Conservation (phyloP, 495 filamentous ascomycete species). For the Pyronema domesticum region DNA sequence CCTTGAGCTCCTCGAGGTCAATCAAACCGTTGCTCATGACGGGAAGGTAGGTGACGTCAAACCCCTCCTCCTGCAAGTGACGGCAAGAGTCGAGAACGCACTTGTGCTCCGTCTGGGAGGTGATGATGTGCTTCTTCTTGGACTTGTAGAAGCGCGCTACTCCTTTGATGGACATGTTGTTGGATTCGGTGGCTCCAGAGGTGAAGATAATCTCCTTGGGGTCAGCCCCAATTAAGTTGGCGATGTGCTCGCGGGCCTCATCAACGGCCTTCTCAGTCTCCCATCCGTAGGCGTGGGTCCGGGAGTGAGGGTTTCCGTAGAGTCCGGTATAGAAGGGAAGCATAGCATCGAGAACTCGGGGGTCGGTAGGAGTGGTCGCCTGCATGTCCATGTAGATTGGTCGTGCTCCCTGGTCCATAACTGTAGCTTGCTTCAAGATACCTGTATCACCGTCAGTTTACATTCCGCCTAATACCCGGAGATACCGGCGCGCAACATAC, state of each 20-base stretch:
- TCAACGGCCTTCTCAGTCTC: conserved; percentile 91
- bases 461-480: neutral
- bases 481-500: conserved; percentile 5
- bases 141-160: conserved; percentile 89
- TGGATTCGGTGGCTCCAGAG: conserved; percentile 92
- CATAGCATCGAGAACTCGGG: conserved; percentile 90
- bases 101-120: conserved; percentile 94
- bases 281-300: conserved; percentile 98
- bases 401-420: conserved; percentile 84
- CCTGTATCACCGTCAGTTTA: conserved; percentile 26
- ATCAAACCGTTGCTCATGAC: conserved; percentile 72
- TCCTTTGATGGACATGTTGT: conserved; percentile 99
- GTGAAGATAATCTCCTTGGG: conserved; percentile 98
- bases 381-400: conserved; percentile 99
- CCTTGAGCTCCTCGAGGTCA: conserved; percentile 69
- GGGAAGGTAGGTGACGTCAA: conserved; percentile 85
- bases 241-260: conserved; percentile 64
- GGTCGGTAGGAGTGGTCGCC: conserved; percentile 90
- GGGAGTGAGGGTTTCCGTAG: conserved; percentile 92
- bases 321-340: conserved; percentile 81
- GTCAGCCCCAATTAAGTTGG: conserved; percentile 77
- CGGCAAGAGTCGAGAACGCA: conserved; percentile 94
- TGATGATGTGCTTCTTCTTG: conserved; percentile 98
- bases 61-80: conserved; percentile 92
- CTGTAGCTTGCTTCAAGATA: conserved; percentile 76